A percentile compares a stretch with the other conserved stretches of the same genome.
phyloP scores from a whole-genome alignment of 2,329 filamentous ascomycete species.

The Colletotrichum caudatum region DNA sequence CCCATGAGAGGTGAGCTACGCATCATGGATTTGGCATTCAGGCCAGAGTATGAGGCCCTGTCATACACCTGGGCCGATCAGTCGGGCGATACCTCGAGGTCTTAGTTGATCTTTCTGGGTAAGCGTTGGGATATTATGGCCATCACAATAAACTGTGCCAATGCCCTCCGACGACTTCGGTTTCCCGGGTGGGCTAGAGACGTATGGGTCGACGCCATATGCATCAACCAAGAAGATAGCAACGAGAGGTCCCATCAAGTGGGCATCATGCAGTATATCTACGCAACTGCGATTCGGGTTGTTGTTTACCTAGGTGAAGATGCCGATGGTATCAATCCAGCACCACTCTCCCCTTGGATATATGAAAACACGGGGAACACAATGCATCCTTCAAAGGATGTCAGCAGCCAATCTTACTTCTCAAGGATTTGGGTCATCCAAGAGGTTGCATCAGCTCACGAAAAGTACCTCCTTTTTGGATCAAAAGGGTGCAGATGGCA shows the following conservation, averaged over 20 bases:
- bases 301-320: constrained; percentile 20
- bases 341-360: not conserved
- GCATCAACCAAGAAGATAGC: constrained; percentile 34
- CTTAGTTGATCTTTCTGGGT: constrained; percentile 8
- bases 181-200: not conserved
- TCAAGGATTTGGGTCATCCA: not conserved
- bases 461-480: not conserved
- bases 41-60: constrained; percentile 27
- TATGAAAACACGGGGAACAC: not conserved
- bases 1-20: not conserved
- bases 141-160: constrained; percentile 18
- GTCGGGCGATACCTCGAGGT: not conserved
- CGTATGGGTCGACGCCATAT: constrained; percentile 11
- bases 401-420: not conserved
- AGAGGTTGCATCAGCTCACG: not conserved
- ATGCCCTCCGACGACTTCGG: constrained; percentile 22
- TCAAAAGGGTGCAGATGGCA: not conserved
- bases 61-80: constrained; percentile 37
- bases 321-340: not conserved
- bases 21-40: not conserved
- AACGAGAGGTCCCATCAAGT: constrained; percentile 42
- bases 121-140: not conserved
- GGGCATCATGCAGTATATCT: constrained; percentile 43
- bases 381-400: not conserved
- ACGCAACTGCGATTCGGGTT: constrained; percentile 17